phyloP scores from a whole-genome alignment of 2,329 filamentous ascomycete species.

The Ceratocystis cubensis region DNA sequence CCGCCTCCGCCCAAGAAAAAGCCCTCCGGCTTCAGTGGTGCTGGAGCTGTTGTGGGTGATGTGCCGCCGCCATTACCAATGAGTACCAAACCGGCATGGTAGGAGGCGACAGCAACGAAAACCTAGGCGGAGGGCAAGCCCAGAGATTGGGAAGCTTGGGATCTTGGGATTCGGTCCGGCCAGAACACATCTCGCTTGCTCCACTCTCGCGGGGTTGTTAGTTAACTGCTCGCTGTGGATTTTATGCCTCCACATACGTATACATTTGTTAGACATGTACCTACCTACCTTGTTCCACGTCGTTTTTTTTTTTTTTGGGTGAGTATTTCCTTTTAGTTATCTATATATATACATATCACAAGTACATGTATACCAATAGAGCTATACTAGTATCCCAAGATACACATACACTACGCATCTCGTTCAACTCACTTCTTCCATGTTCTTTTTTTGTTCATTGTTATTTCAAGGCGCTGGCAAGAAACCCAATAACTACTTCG shows the following conservation, averaged over 20 bases:
- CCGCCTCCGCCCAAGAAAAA: slow-evolving; percentile 44
- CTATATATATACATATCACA: neutral
- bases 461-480: neutral
- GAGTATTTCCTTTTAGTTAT: neutral
- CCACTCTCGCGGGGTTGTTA: too few species aligned
- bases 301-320: neutral
- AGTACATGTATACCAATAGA: neutral
- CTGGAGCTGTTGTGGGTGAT: slow-evolving; percentile 20
- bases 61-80: slow-evolving; percentile 42
- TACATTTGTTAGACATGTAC: too few species aligned
- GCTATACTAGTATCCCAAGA: neutral
- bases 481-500: neutral
- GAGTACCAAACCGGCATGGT: slow-evolving; percentile 35
- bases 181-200: too few species aligned
- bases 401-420: neutral
- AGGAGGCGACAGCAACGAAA: neutral
- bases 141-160: too few species aligned
- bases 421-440: too few species aligned
- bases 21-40: slow-evolving; percentile 26
- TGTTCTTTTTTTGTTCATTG: neutral
- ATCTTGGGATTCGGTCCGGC: too few species aligned
- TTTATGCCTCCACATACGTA: too few species aligned
- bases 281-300: too few species aligned
- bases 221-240: too few species aligned
- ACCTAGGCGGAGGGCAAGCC: neutral